phyloP scores from a whole-genome alignment of 192 early-diverging fungal genomes.

The Coemansia sp. region DNA sequence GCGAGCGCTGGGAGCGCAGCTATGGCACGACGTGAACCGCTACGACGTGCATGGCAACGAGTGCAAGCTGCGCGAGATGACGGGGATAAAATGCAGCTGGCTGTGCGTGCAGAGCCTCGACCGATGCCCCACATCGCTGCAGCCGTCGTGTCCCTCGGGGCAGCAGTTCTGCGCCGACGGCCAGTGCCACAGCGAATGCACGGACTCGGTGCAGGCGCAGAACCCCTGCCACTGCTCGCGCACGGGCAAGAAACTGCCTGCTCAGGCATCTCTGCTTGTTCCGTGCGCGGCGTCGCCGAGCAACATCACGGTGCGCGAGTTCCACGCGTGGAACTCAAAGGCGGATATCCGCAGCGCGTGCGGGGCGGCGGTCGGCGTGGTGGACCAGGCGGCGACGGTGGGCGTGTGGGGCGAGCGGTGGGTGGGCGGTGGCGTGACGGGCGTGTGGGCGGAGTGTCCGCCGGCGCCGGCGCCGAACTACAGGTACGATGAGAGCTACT shows the following conservation, averaged over 20 bases:
- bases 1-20: constrained; percentile 8
- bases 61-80: constrained; percentile 41
- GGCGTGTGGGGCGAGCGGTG: constrained; percentile 30
- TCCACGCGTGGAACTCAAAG: constrained; percentile 32
- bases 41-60: constrained; percentile 50
- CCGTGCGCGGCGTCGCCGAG: constrained; percentile 26
- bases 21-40: constrained; percentile 52
- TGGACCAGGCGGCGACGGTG: constrained; percentile 17
- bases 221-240: constrained; percentile 51
- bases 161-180: constrained; percentile 54
- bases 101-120: constrained; percentile 42
- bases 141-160: constrained; percentile 31
- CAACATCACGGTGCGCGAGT: constrained; percentile 44
- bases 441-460: constrained; percentile 50
- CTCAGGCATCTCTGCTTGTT: constrained; percentile 12
- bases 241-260: constrained; percentile 23
- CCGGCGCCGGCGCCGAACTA: constrained; percentile 24
- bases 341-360: constrained; percentile 38
- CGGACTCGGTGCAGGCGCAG: constrained; percentile 14
- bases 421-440: constrained; percentile 10
- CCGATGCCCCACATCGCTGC: constrained; percentile 33
- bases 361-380: constrained; percentile 17
- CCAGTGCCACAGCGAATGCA: constrained; percentile 48
- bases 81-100: constrained; percentile 35
- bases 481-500: constrained; percentile 36